Percentiles rank a stretch among this genome's conserved stretches.
These are phyloP conservation scores for Phytophthora hybrid DNA, from an alignment of 352 stramenopile species.

Conservation along the genomic window DNA sequence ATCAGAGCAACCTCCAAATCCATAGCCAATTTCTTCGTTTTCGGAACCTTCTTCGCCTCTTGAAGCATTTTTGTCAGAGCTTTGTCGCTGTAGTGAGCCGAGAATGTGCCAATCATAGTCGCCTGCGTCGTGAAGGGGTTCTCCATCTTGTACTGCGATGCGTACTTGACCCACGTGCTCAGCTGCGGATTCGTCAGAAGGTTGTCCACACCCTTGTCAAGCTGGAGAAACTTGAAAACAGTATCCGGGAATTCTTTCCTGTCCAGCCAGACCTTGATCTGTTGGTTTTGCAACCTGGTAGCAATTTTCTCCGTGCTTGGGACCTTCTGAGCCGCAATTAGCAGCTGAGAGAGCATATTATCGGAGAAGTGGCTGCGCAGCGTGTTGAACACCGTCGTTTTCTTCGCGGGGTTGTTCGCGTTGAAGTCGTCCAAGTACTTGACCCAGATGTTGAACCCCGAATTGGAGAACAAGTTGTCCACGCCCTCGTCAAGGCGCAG, in stretches of 20 bases:
- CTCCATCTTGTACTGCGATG: not conserved
- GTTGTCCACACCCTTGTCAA: constrained; percentile 17
- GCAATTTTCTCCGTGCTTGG: not conserved
- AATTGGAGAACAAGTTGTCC: not conserved
- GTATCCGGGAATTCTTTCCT: not conserved
- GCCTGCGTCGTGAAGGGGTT: not conserved
- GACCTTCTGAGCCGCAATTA: not conserved
- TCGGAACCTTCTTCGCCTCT: not conserved
- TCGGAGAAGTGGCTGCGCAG: not conserved
- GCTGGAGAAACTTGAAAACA: constrained; percentile 4
- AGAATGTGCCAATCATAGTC: constrained; percentile 3
- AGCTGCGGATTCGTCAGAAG: constrained; percentile 9
- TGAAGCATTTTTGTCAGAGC: constrained; percentile 4
- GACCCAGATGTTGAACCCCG: not conserved
- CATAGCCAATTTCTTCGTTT: constrained; percentile 4
- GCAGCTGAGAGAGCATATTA: not conserved
- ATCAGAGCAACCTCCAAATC: constrained; percentile 2
- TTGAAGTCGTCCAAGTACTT: constrained; percentile 6
- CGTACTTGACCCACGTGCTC: constrained; percentile 8
- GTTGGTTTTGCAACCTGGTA: not conserved
- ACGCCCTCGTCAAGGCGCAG: not conserved
- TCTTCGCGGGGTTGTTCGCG: not conserved
- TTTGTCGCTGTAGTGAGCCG: constrained; percentile 6
- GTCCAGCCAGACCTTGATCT: not conserved
- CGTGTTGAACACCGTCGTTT: not conserved